Conservation (phyloP, 768 basidiomycete genomes). For the Tulasnella sp. region DNA sequence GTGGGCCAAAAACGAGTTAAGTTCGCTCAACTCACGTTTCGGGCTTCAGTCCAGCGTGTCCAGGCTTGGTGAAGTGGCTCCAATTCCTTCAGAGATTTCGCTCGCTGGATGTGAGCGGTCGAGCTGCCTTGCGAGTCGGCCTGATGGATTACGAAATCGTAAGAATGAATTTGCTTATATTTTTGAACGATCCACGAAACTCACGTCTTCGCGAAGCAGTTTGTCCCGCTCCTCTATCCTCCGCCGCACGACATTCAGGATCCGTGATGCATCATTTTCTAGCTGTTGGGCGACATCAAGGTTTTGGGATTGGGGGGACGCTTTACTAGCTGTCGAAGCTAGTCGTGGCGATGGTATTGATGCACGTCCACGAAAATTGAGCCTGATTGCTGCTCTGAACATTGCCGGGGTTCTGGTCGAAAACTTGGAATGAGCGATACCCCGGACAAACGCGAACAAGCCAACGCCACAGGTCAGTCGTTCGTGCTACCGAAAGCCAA, state of each 20-base stretch:
- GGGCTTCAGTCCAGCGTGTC: slow-evolving; percentile 61
- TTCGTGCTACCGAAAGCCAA: not conserved
- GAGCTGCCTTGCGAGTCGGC: slow-evolving; percentile 45
- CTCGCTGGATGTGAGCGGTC: slow-evolving; percentile 58
- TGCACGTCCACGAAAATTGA: not conserved
- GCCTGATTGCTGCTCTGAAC: slow-evolving; percentile 13
- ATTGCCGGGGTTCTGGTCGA: slow-evolving; percentile 8
- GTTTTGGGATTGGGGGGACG: not conserved
- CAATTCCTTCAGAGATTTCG: slow-evolving; percentile 68
- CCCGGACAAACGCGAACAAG: not conserved
- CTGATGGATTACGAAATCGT: slow-evolving; percentile 9
- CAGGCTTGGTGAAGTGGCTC: slow-evolving; percentile 71
- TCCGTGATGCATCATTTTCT: slow-evolving; percentile 53
- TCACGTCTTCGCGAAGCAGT: slow-evolving; percentile 51
- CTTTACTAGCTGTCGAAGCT: slow-evolving; percentile 10
- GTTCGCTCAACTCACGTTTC: slow-evolving; percentile 53
- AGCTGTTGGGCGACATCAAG: slow-evolving; percentile 39
- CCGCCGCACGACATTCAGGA: slow-evolving; percentile 59
- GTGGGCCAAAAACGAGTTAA: not conserved
- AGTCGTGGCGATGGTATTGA: not conserved
- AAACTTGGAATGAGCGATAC: not conserved
- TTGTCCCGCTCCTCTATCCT: slow-evolving; percentile 56
- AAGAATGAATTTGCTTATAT: not conserved
- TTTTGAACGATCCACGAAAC: slow-evolving; percentile 31
- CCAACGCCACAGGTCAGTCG: not conserved